Base-by-base conservation (phyloP, 1,284 basidiomycete genomes). In the Trametes pubescens region DNA sequence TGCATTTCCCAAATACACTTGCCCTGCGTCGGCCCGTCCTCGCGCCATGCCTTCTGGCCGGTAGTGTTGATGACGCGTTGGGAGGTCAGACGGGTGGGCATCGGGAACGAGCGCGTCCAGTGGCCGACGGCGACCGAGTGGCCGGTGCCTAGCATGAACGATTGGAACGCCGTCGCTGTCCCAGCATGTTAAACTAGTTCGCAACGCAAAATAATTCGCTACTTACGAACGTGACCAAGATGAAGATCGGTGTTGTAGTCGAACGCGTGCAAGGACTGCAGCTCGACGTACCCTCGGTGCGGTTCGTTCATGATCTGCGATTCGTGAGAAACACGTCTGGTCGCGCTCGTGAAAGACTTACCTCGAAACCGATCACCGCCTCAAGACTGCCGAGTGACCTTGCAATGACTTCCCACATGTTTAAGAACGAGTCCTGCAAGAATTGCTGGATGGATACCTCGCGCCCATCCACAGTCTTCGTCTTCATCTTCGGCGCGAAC, bases 201-300 rank as follows among this genome's bases (percentile, higher is more conserved):
- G 3, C 18, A 18, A 4, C 24, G 2, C 5, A 4, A 0, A 18
- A n/a, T 11, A 11, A 13, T 34, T n/a, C 51, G 47, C 32, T 5
- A 85, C 90, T 79, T 72, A 93, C 91, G 94, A 73, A 91, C 88
- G 74, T 90, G 83, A 16, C 90, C 89, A 32, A 98, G 84, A 72
- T 98, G 95, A 7, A 99, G 85, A 73, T 99, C 96, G 11, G 96
- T 98, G 67, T 94, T 95, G 77, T 98, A 96, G 76, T 98, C 90
- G 79, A 94, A 99, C 35, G 81, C 81, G 71, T 98, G 89, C 57
- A 98, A 84, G 2, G 94, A 94, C 46, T 87, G 82, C 3, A 97
- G 80, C 61, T 92, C 87, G 65, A 98, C 88, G 73, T 96, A 98
- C 26, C 97, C 98, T 72, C 91, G 84, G 78, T 99, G 96, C 0